Conservation (phyloP, 1,139 yeast species). For the Suhomyces terraborum region DNA sequence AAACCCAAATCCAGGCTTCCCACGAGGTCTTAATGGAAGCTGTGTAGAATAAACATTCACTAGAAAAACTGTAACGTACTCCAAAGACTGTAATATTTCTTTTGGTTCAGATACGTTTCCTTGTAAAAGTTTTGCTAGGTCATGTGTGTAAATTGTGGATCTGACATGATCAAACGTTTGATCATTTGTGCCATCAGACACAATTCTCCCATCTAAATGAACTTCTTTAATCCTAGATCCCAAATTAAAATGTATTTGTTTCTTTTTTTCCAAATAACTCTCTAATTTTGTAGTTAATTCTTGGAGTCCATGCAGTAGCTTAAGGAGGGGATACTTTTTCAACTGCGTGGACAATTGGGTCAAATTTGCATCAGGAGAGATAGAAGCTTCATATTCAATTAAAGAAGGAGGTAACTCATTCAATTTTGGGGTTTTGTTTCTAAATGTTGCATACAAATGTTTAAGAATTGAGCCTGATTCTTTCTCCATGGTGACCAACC, state of each 20-base stretch:
- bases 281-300: conserved; percentile 48
- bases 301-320: conserved; percentile 55
- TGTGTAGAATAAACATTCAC: conserved; percentile 54
- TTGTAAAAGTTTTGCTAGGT: conserved; percentile 25
- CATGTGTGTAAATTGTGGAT: conserved; percentile 52
- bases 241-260: conserved; percentile 45
- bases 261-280: conserved; percentile 32
- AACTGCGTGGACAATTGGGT: conserved; percentile 34
- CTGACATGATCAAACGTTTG: conserved; percentile 54
- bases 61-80: conserved; percentile 57
- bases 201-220: conserved; percentile 21
- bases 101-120: background rate
- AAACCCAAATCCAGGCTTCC: conserved; percentile 77
- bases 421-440: conserved; percentile 14
- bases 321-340: conserved; percentile 54
- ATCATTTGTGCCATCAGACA: background rate
- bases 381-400: conserved; percentile 33
- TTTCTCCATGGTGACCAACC: conserved; percentile 57
- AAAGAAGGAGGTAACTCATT: conserved; percentile 1
- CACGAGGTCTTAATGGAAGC: conserved; percentile 42
- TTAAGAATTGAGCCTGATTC: conserved; percentile 60
- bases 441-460: conserved; percentile 24
- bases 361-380: conserved; percentile 43
- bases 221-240: conserved; percentile 25
- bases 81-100: conserved; percentile 24